These are phyloP conservation scores for Hawksworthiomyces lignivorus DNA, from an alignment of 2,329 filamentous ascomycete genomes.

Conservation along the genomic window DNA sequence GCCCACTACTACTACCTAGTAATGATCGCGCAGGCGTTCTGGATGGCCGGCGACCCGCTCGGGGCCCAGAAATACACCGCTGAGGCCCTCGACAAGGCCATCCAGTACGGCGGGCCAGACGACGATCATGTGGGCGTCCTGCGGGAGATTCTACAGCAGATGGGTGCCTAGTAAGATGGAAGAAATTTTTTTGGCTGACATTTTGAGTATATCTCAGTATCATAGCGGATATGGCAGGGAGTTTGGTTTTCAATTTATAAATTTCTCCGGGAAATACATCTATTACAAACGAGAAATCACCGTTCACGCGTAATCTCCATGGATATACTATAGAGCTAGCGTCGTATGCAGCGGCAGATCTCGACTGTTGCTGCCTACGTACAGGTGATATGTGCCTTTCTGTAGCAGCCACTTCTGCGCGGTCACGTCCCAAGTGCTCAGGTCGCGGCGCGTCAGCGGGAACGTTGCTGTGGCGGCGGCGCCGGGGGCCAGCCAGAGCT, in stretches of 20 bases:
- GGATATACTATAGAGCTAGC: no score
- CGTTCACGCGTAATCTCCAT: no score
- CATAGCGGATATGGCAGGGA: no score
- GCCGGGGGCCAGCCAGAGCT: constrained; percentile 39
- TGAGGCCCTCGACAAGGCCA: background rate
- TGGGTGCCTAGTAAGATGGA: background rate
- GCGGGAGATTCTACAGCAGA: background rate
- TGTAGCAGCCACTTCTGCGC: constrained; percentile 55
- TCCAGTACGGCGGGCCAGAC: constrained; percentile 2
- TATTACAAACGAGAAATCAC: no score
- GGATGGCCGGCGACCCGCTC: background rate
- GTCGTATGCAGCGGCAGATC: constrained; percentile 28
- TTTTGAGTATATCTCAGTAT: no score
- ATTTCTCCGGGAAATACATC: no score
- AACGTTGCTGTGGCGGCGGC: constrained; percentile 39
- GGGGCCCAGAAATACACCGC: background rate
- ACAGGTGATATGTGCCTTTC: constrained; percentile 27
- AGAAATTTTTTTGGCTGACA: no score
- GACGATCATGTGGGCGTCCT: background rate
- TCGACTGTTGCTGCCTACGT: constrained; percentile 36
- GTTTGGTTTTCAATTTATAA: no score
- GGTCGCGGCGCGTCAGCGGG: constrained; percentile 51
- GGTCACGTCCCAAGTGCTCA: constrained; percentile 58
- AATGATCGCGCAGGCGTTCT: constrained; percentile 17
- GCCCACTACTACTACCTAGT: constrained; percentile 14